Evolutionary conservation across 176 grass and related monocot genomes (phyloP), one percentile per base, ranked within the genome.

Genomic region (Eleusine coracana): DNA sequence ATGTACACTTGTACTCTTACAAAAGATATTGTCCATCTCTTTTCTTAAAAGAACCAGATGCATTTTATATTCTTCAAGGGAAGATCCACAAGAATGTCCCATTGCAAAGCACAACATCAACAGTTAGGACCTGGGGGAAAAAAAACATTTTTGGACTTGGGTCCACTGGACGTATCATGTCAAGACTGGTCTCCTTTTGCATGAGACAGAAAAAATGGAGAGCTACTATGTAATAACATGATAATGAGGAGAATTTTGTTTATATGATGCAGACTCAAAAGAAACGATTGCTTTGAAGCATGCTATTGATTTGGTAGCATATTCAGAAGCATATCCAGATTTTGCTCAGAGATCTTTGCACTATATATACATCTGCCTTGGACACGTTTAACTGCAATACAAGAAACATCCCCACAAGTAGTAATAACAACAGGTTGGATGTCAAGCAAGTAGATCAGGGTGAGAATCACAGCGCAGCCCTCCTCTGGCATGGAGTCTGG

Each of bases 391-490:
- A 50, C 2, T 37, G 66, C 55, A 65, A 39, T 17, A 41, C 69
- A 70, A 71, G 20, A 40, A 60, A 60, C 21, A 51, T 52, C 10
- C 18, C 58, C 41, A 37, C 11, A 42, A 80, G 55, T 29, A 80
- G 7, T 20, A 36, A 48, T 20, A 36, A 48, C 3, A 61, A n/a
- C 40, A 73, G 3, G 36, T 50, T 37, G 27, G 42, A 73, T 44
- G 2, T 64, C 44, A 15, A 67, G 18, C 25, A 51, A 68, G 77
- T 54, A 68, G 18, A 66, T 50, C 78, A 85, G 83, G 83, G 82
- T 89, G 82, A 85, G 87, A 89, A 89, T 89, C 66, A 85, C 87
- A 85, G 87, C 77, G 87, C 87, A 65, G 72, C 80, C 85, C 82
- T 89, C 78, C 83, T 77, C 78, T 89, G 87, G 87, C 83, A 82